phyloP scores from a whole-genome alignment of 495 filamentous ascomycete species.

The Xylona heveae region DNA sequence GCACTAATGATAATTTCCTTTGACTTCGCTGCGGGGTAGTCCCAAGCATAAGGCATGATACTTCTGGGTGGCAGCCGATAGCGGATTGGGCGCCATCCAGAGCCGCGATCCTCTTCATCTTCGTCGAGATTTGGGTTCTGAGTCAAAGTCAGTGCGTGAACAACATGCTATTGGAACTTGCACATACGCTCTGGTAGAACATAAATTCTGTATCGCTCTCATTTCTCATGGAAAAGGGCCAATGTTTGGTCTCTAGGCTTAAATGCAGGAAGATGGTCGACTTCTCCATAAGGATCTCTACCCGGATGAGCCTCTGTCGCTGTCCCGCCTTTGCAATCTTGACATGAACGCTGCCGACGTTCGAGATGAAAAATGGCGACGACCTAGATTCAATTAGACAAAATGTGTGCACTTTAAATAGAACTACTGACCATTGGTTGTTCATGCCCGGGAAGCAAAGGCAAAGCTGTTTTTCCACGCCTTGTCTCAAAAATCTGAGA shows the following conservation, averaged over 20 bases:
- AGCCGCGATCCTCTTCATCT: conserved; percentile 55
- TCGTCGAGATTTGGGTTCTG: conserved; percentile 51
- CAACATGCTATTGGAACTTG: not conserved
- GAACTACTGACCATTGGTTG: conserved; percentile 53
- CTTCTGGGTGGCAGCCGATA: conserved; percentile 89
- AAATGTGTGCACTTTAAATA: not conserved
- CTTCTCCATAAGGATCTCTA: conserved; percentile 78
- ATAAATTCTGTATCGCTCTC: conserved; percentile 91
- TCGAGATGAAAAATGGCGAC: conserved; percentile 89
- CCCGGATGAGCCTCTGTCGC: conserved; percentile 66
- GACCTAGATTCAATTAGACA: conserved; percentile 20
- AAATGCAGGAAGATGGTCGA: conserved; percentile 86
- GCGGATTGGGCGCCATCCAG: conserved; percentile 71
- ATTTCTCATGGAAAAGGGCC: conserved; percentile 97
- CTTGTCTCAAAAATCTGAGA: conserved; percentile 65
- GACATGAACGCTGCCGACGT: conserved; percentile 75
- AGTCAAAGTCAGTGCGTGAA: not conserved
- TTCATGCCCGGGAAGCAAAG: conserved; percentile 87
- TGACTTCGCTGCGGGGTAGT: conserved; percentile 90
- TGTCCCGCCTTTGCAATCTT: conserved; percentile 83
- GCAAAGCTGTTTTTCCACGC: conserved; percentile 66
- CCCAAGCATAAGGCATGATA: conserved; percentile 99
- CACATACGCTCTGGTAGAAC: conserved; percentile 52
- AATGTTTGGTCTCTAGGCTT: conserved; percentile 74
- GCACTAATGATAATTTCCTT: conserved; percentile 73